Conservation (phyloP, 371 early-diverging fungal species). For the Apophysomyces trapeziformis region DNA sequence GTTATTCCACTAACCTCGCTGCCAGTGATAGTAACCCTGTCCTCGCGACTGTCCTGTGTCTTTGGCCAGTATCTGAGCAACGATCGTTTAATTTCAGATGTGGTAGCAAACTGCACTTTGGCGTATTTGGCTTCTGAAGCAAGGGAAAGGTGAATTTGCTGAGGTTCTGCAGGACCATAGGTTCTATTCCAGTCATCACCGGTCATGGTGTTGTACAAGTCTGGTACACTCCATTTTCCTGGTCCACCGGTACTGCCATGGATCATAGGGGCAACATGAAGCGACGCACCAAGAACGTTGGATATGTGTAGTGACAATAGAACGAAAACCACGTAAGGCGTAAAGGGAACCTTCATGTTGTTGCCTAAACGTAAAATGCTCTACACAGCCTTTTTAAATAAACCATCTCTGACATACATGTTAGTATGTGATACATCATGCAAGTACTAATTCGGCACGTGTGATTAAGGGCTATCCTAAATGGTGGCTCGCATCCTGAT, state of each 20-base stretch:
- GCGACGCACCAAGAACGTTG: no score
- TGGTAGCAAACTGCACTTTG: conserved; percentile 48
- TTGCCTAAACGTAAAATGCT: no score
- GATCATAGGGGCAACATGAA: background rate
- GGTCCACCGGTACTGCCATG: conserved; percentile 22
- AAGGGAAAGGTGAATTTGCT: conserved; percentile 46
- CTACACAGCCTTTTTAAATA: no score
- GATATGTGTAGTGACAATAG: no score
- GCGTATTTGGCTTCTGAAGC: conserved; percentile 36
- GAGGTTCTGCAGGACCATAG: conserved; percentile 39
- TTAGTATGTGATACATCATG: no score
- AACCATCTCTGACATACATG: no score
- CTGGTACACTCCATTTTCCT: conserved; percentile 20
- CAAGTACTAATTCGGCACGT: no score
- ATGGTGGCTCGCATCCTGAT: no score
- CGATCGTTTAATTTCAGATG: conserved; percentile 21
- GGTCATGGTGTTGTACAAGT: conserved; percentile 27
- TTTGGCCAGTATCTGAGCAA: conserved; percentile 49
- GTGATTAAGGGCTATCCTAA: no score
- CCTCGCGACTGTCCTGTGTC: background rate
- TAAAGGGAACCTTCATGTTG: no score
- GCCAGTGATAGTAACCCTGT: background rate
- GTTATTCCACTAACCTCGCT: conserved; percentile 8
- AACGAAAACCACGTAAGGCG: no score
- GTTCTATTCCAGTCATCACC: conserved; percentile 40